Evolutionary conservation across 2,329 filamentous ascomycete species (phyloP), one percentile per base, ranked within the genome.

Genomic region (Botryotinia globosa): DNA sequence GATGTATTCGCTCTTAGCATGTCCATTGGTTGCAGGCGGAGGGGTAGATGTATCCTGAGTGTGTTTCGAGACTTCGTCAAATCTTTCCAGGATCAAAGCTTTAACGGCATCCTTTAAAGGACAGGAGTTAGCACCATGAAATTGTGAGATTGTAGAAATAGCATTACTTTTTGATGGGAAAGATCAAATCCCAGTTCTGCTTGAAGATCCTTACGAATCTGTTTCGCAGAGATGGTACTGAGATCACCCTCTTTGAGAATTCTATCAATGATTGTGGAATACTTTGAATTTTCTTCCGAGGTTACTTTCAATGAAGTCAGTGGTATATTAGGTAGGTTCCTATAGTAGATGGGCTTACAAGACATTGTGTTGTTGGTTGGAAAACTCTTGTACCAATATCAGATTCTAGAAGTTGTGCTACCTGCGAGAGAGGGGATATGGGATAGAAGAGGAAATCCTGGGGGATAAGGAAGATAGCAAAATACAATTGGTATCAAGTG

Each of bases 61-160:
- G 18, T 72, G 71, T 64, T 72, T 74, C 22, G 69, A 70, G 73
- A 82, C 81, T 73, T 85, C 82, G 78, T 89, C 86, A 78, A 89
- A 89, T 62, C 87, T 84, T 76, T 86, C 83, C 80, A 85, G 84
- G 69, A 89, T 89, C 58, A 89, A 81, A 58, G 82, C 80, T 78
- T 87, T 86, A 73, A 89, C 83, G 12, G 82, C 82, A 75, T 82
- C 81, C 87, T 89, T 89, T 71, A 39, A 67, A 69, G 61, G 61
- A 54, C 32, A 61, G 12, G 34, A 51, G 39, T 75, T 66, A 72
- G 69, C 67, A 69, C 73, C 67, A 29, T 29, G 37, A 72, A 59
- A 54, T 29, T 12, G 48, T 29, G 37, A 29, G 56, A 61, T 29
- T n/a, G 37, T 18, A 54, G 45, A 4, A 56, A n/a, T 32, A 66